Evolutionary conservation across 306 rosid species (phyloP), one percentile per base, ranked within the genome.

Genomic region (Coriaria nepalensis): DNA sequence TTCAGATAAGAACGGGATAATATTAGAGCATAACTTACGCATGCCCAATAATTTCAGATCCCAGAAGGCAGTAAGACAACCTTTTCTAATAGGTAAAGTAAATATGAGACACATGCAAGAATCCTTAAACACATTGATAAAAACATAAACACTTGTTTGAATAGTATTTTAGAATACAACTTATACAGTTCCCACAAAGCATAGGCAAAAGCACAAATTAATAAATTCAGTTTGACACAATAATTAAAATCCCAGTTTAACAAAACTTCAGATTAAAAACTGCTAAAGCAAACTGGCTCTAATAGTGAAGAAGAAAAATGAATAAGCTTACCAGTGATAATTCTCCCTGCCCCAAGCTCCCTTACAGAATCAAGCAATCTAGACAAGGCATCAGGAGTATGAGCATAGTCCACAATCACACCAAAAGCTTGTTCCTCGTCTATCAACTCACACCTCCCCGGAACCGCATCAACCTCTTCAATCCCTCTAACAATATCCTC

Each of bases 381-480:
- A 68, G 98, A 90, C 76, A 90, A 70, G 57, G 81, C 79, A 61
- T 79, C 87, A 35, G 95, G 92, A n/a, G 94, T 79, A 13, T 70
- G 76, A 62, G 98, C 98, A 77, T 79, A 80, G 72, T 90, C 98
- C 62, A 90, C 98, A 54, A 90, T 73, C 44, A 85, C 98, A 58
- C 98, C 95, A 73, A 68, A 90, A 0, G 98, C 87, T 56, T 85
- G 95, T 62, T 90, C 98, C 82, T 90, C 95, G 0, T 90, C 98
- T 62, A 90, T 85, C 52, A 90, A 67, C 61, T 85, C 98, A 57
- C 93, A 81, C 75, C 95, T 72, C 40, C 94, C 94, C 13, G 94
- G 98, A 75, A 85, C 95, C 10, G 95, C 93, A 58, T 90, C 95
- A 40, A 90, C 94, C 67, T 85, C 95, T 75, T 90, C 98, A 73